Conservation (phyloP, 169 alveolate species). For the Babesia sp. region DNA sequence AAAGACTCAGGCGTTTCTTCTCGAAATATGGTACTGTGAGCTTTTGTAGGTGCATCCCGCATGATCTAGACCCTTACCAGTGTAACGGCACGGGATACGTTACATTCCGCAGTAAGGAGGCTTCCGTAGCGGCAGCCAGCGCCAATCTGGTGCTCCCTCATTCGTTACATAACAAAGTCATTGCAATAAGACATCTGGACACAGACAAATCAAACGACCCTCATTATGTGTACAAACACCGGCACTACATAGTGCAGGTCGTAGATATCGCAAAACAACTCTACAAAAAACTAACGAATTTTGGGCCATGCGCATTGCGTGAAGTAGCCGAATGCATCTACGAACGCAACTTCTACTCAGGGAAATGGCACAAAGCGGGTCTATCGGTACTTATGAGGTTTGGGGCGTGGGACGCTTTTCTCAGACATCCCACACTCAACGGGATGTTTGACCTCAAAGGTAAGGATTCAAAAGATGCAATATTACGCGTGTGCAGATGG, state of each 20-base stretch:
- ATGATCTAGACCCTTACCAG: conserved; percentile 86
- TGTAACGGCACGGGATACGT: conserved; percentile 81
- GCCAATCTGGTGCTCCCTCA: conserved; percentile 57
- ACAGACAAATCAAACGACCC: conserved; percentile 75
- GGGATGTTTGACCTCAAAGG: conserved; percentile 44
- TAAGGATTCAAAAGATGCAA: not conserved
- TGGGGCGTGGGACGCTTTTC: conserved; percentile 66
- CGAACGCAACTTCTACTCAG: conserved; percentile 72
- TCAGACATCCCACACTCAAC: conserved; percentile 32
- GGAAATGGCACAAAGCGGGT: conserved; percentile 71
- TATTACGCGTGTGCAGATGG: conserved; percentile 24
- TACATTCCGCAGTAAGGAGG: conserved; percentile 72
- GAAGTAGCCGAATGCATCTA: conserved; percentile 58
- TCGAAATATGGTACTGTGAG: conserved; percentile 82
- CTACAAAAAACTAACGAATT: conserved; percentile 54
- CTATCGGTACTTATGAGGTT: conserved; percentile 69
- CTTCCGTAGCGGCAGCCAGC: conserved; percentile 48
- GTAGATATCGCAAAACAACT: conserved; percentile 69
- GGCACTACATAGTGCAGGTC: conserved; percentile 70
- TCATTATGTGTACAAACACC: conserved; percentile 68
- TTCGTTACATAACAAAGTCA: conserved; percentile 56
- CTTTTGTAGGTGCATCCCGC: conserved; percentile 78
- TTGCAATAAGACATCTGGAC: conserved; percentile 78
- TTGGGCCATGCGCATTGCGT: conserved; percentile 51
- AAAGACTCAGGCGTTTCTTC: conserved; percentile 79